Conservation (phyloP, 83 land plant genomes). For the Picea abies region DNA sequence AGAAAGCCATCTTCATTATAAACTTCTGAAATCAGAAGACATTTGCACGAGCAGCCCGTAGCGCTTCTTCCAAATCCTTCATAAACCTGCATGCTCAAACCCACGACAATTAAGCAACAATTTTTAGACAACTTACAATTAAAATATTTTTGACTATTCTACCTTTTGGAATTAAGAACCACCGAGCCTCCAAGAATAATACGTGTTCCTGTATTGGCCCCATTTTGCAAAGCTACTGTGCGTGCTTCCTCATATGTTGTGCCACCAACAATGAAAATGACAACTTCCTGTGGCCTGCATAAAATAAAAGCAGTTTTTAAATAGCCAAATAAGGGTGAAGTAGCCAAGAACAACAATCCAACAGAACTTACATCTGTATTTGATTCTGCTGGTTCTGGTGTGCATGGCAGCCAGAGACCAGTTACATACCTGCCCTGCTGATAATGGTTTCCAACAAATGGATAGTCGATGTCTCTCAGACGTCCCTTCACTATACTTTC, state of each 20-base stretch:
- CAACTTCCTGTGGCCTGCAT: constrained; percentile 92
- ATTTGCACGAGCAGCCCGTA: constrained; percentile 33
- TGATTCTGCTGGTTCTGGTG: neutral
- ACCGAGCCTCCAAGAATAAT: constrained; percentile 90
- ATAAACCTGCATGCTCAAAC: constrained; percentile 47
- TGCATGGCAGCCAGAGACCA: neutral
- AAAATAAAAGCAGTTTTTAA: constrained; percentile 9
- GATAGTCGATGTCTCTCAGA: constrained; percentile 91
- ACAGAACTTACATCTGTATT: neutral
- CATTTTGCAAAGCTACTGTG: constrained; percentile 82
- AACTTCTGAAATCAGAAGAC: constrained; percentile 7
- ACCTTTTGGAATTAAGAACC: constrained; percentile 90
- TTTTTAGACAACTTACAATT: neutral
- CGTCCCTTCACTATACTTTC: constrained; percentile 92
- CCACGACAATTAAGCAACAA: neutral
- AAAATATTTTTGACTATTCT: constrained; percentile 1
- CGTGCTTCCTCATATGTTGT: constrained; percentile 98
- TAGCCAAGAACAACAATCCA: neutral
- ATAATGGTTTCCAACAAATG: constrained; percentile 88
- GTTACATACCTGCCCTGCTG: constrained; percentile 89
- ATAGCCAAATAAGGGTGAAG: neutral
- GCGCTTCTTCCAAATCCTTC: constrained; percentile 70
- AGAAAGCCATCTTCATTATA: no score
- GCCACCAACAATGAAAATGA: constrained; percentile 96
- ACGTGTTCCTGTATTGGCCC: constrained; percentile 80